Percentiles rank a stretch among this genome's conserved stretches.
phyloP scores from a whole-genome alignment of 768 basidiomycete species.

The Mycena haematopus region DNA sequence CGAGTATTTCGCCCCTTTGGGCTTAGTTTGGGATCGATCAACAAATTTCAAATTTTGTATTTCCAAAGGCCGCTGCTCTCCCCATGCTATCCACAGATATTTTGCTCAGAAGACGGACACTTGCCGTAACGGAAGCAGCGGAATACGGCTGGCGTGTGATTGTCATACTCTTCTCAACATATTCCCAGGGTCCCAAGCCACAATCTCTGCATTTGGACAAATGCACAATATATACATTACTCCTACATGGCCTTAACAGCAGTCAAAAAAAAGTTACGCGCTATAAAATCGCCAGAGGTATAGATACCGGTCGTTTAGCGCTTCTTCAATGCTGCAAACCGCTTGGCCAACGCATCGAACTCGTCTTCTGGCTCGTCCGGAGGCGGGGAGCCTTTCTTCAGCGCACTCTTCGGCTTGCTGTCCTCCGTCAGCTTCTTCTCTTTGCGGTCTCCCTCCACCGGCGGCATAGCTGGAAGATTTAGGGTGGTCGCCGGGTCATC shows the following conservation, averaged over 20 bases:
- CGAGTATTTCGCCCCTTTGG: neutral
- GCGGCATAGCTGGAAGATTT: conserved; percentile 59
- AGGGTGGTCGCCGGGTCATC: conserved; percentile 39
- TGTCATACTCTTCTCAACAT: conserved; percentile 1
- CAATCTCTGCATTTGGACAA: conserved; percentile 8
- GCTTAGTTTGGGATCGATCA: neutral
- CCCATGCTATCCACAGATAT: neutral
- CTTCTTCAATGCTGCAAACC: conserved; percentile 90
- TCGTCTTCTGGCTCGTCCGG: conserved; percentile 56
- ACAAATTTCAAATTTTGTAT: neutral
- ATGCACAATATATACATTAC: conserved; percentile 2
- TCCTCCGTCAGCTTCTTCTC: conserved; percentile 36
- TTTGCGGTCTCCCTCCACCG: conserved; percentile 53
- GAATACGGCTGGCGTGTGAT: neutral
- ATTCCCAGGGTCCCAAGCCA: conserved; percentile 4
- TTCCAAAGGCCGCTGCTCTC: neutral
- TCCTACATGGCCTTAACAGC: conserved; percentile 1
- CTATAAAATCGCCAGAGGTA: neutral
- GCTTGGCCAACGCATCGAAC: conserved; percentile 75
- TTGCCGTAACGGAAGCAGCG: too few relatives aligned
- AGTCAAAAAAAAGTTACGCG: conserved; percentile 1
- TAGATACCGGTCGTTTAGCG: conserved; percentile 47
- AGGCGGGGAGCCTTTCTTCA: conserved; percentile 34
- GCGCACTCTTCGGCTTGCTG: conserved; percentile 32
- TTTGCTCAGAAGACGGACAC: too few relatives aligned